Conservation (phyloP, 2,329 filamentous ascomycete genomes). For the Ascochyta rabiei region DNA sequence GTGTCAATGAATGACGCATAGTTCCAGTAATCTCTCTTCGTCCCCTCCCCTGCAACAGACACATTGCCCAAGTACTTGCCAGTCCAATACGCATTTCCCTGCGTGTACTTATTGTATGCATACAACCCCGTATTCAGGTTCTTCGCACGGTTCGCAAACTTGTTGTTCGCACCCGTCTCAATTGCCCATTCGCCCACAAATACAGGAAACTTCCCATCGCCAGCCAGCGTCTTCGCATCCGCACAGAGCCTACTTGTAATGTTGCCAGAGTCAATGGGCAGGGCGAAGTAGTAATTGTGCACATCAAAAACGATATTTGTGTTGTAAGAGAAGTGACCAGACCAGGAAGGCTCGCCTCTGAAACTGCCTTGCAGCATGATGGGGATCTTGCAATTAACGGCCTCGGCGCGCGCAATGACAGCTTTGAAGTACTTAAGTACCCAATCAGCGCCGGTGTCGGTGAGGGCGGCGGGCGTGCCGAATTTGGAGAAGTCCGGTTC, state of each 20-base stretch:
- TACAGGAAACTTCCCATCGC: slow-evolving; percentile 25
- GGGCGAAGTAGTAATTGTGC: slow-evolving; percentile 36
- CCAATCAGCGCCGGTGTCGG: slow-evolving; percentile 38
- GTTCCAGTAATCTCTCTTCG: slow-evolving; percentile 24
- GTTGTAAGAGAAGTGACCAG: slow-evolving; percentile 7
- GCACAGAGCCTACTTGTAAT: slow-evolving; percentile 20
- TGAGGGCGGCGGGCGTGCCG: slow-evolving; percentile 39
- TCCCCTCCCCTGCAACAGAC: slow-evolving; percentile 18
- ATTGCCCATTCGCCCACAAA: slow-evolving; percentile 48
- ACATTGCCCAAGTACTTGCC: slow-evolving; percentile 25
- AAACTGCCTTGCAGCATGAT: slow-evolving; percentile 27
- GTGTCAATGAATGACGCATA: slow-evolving; percentile 16
- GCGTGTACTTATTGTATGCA: slow-evolving; percentile 41
- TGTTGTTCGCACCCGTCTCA: slow-evolving; percentile 43
- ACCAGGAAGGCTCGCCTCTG: slow-evolving; percentile 29
- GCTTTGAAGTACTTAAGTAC: slow-evolving; percentile 41
- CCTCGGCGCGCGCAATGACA: slow-evolving; percentile 20
- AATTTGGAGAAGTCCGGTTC: slow-evolving; percentile 40
- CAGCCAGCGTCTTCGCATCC: slow-evolving; percentile 21
- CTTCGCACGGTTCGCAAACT: slow-evolving; percentile 32
- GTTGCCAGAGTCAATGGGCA: slow-evolving; percentile 18
- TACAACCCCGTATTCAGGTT: slow-evolving; percentile 43
- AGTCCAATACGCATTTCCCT: slow-evolving; percentile 42
- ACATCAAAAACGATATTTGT: slow-evolving; percentile 32
- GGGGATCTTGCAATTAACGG: slow-evolving; percentile 22